Conservation (phyloP, 768 basidiomycete species). For the Pleurotus cornucopiae region DNA sequence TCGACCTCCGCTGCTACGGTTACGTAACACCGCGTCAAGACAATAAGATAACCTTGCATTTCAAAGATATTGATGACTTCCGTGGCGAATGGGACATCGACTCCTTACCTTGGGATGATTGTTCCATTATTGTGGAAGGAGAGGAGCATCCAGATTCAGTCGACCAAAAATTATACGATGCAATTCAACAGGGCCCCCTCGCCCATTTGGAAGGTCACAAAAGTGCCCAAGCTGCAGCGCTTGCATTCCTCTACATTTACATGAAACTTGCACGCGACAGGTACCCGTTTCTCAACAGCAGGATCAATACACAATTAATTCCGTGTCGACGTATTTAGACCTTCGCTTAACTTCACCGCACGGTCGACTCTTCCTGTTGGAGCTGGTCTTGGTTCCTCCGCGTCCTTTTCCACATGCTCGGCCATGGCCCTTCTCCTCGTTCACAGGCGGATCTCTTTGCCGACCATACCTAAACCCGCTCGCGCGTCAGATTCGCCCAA, state of each 20-base stretch:
- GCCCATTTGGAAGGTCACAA: conserved; percentile 29
- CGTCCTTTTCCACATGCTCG: conserved; percentile 88
- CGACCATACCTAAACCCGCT: conserved; percentile 41
- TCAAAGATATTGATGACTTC: conserved; percentile 76
- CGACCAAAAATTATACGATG: conserved; percentile 69
- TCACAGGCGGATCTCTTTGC: conserved; percentile 60
- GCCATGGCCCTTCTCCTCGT: conserved; percentile 78
- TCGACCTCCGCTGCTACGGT: conserved; percentile 94
- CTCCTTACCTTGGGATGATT: conserved; percentile 74
- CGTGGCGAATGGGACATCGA: conserved; percentile 79
- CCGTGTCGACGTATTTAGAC: conserved; percentile 36
- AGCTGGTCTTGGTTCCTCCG: conserved; percentile 95
- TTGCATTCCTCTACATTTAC: conserved; percentile 93
- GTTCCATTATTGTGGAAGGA: conserved; percentile 47
- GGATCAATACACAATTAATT: conserved; percentile 11
- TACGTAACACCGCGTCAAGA: conserved; percentile 74
- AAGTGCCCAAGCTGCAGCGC: conserved; percentile 36
- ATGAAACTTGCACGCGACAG: conserved; percentile 66
- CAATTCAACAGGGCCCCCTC: conserved; percentile 50
- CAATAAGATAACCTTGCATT: conserved; percentile 67
- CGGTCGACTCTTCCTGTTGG: conserved; percentile 91
- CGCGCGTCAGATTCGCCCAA: conserved; percentile 5
- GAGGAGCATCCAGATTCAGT: conserved; percentile 60
- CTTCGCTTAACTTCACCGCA: conserved; percentile 72
- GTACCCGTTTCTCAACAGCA: conserved; percentile 35